phyloP scores from a whole-genome alignment of 108 stramenopile genomes.

The Cyclotella cryptica region DNA sequence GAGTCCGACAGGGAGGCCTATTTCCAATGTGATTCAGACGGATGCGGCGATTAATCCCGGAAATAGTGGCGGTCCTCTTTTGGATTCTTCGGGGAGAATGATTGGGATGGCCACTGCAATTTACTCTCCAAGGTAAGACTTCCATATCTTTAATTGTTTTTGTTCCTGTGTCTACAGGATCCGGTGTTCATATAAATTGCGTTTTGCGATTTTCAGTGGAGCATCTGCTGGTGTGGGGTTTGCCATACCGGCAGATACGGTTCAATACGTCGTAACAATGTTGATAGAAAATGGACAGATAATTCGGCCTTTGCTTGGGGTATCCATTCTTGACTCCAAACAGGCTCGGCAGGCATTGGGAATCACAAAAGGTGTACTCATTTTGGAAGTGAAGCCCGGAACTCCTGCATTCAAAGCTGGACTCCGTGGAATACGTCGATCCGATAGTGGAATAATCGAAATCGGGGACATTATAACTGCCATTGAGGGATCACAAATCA shows the following conservation, averaged over 20 bases:
- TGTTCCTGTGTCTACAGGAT: background rate
- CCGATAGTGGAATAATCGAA: slow-evolving; percentile 79
- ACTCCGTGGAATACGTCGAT: slow-evolving; percentile 71
- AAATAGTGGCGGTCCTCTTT: slow-evolving; percentile 30
- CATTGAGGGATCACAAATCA: slow-evolving; percentile 72
- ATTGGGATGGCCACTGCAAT: slow-evolving; percentile 98
- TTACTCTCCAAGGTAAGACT: slow-evolving; percentile 65
- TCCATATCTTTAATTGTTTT: background rate
- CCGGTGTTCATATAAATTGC: background rate
- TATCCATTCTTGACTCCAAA: slow-evolving; percentile 85
- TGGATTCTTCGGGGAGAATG: slow-evolving; percentile 63
- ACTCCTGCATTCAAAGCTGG: slow-evolving; percentile 77
- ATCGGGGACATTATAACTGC: slow-evolving; percentile 94
- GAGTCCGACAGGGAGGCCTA: slow-evolving; percentile 91
- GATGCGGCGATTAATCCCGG: slow-evolving; percentile 83
- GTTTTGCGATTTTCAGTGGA: slow-evolving; percentile 53
- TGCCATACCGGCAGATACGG: slow-evolving; percentile 80
- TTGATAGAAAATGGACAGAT: slow-evolving; percentile 90
- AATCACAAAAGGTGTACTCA: slow-evolving; percentile 88
- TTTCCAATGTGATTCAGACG: slow-evolving; percentile 95
- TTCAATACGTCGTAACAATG: slow-evolving; percentile 36
- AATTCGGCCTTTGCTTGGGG: slow-evolving; percentile 87
- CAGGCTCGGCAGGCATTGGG: slow-evolving; percentile 89
- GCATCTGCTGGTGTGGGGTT: slow-evolving; percentile 94
- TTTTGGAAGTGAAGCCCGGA: slow-evolving; percentile 89